Evolutionary conservation across 2,329 filamentous ascomycete species (phyloP).

Genomic region (Cryoendolithus antarcticus): DNA sequence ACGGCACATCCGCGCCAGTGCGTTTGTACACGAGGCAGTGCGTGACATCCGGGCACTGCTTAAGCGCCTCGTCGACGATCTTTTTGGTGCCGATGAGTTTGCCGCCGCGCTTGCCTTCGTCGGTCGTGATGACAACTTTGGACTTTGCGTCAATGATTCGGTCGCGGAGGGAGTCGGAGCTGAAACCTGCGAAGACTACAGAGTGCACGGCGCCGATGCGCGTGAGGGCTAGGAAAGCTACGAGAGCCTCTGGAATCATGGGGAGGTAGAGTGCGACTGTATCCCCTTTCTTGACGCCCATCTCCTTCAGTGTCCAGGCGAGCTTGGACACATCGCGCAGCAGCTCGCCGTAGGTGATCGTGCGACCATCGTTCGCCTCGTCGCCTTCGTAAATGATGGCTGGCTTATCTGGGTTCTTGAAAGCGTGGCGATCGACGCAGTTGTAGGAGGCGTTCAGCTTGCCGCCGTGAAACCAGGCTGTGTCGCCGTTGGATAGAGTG

Average conservation of each 20-base stretch:
- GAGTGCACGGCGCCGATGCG: constrained; percentile 95
- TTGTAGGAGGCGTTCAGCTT: constrained; percentile 94
- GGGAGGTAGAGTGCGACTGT: constrained; percentile 94
- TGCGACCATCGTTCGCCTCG: constrained; percentile 74
- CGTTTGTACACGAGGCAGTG: constrained; percentile 88
- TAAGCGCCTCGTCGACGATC: constrained; percentile 94
- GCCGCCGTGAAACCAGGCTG: constrained; percentile 89
- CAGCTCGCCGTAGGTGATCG: constrained; percentile 84
- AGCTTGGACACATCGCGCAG: constrained; percentile 81
- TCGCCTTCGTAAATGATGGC: constrained; percentile 99
- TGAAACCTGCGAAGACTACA: constrained; percentile 96
- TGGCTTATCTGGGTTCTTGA: constrained; percentile 81
- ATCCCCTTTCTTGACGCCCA: constrained; percentile 94
- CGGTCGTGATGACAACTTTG: constrained; percentile 90
- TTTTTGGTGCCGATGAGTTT: constrained; percentile 98
- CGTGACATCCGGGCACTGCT: constrained; percentile 81
- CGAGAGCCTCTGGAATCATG: constrained; percentile 93
- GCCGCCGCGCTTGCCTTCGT: constrained; percentile 95
- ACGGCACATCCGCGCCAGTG: constrained; percentile 83
- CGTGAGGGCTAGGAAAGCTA: constrained; percentile 80
- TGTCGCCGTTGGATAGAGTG: constrained; percentile 65
- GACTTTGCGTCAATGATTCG: constrained; percentile 83
- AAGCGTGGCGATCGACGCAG: constrained; percentile 91
- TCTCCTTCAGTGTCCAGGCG: constrained; percentile 83
- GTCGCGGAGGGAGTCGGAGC: constrained; percentile 87